These are phyloP conservation scores for Aspergillus chevalieri DNA, from an alignment of 2,329 filamentous ascomycete genomes.

Conservation along the genomic window DNA sequence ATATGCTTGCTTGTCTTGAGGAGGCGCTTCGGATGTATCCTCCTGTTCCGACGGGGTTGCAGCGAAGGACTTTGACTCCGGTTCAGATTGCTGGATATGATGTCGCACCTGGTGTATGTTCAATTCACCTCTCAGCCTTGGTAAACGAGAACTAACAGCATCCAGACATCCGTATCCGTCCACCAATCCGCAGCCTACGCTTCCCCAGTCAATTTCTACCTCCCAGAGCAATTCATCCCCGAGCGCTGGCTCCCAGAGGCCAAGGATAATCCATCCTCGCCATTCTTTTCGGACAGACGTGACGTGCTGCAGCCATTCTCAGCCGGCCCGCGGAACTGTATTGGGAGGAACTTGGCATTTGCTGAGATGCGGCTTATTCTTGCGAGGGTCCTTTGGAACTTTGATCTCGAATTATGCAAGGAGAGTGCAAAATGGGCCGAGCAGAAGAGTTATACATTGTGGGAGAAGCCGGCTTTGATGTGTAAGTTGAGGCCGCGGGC, in stretches of 20 bases:
- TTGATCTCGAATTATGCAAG: conserved; percentile 39
- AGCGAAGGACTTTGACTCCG: too few species aligned
- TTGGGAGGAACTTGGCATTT: conserved; percentile 46
- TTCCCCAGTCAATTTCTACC: conserved; percentile 38
- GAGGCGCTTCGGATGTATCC: conserved; percentile 39
- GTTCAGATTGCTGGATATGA: too few species aligned
- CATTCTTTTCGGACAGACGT: conserved; percentile 37
- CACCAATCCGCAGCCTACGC: conserved; percentile 41
- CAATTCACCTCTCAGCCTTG: too few species aligned
- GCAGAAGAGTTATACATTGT: conserved; percentile 34
- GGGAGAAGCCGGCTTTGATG: conserved; percentile 34
- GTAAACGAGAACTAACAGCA: too few species aligned
- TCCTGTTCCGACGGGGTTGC: conserved; percentile 10
- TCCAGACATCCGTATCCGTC: conserved; percentile 37
- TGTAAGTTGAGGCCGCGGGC: background rate
- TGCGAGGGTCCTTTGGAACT: conserved; percentile 43
- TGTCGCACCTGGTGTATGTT: too few species aligned
- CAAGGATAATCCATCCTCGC: conserved; percentile 11
- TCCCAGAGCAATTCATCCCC: conserved; percentile 41
- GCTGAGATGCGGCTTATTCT: conserved; percentile 47
- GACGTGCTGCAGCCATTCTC: conserved; percentile 46
- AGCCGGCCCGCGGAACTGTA: conserved; percentile 44
- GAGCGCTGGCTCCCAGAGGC: conserved; percentile 40
- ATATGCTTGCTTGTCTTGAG: conserved; percentile 36
- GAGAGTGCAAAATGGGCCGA: conserved; percentile 32